phyloP scores from a whole-genome alignment of 805 yeast species.

The Ascoidea asiatica region DNA sequence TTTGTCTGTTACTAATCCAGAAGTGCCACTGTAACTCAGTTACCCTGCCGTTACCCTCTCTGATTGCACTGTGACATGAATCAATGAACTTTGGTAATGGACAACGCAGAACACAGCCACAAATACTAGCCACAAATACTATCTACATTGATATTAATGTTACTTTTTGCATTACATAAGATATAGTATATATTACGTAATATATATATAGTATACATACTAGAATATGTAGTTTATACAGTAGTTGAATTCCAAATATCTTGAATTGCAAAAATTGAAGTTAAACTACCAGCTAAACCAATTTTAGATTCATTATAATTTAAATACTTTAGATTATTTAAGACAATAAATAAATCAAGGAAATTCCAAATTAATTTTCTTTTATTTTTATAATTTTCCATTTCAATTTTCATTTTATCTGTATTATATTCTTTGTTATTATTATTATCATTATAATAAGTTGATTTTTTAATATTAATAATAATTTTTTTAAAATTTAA shows the following conservation, averaged over 20 bases:
- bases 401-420: conserved; percentile 19
- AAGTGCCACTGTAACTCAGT: conserved; percentile 82
- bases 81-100: neutral
- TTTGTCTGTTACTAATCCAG: conserved; percentile 99
- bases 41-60: conserved; percentile 25
- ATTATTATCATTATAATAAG: conserved; percentile 26
- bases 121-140: no score
- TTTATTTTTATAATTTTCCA: conserved; percentile 34
- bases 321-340: conserved; percentile 48
- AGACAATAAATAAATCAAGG: conserved; percentile 63
- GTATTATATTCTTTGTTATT: no score
- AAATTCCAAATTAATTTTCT: conserved; percentile 65
- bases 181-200: no score
- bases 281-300: conserved; percentile 74
- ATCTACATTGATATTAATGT: no score
- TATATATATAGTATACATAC: no score
- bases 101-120: no score
- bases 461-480: conserved; percentile 1
- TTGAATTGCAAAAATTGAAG: conserved; percentile 65
- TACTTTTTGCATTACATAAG: no score
- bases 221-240: no score
- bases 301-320: conserved; percentile 64
- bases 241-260: no score
- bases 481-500: neutral
- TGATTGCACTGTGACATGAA: conserved; percentile 68